phyloP scores from a whole-genome alignment of 345 rosid genomes.

The Atalantia buxifolia region DNA sequence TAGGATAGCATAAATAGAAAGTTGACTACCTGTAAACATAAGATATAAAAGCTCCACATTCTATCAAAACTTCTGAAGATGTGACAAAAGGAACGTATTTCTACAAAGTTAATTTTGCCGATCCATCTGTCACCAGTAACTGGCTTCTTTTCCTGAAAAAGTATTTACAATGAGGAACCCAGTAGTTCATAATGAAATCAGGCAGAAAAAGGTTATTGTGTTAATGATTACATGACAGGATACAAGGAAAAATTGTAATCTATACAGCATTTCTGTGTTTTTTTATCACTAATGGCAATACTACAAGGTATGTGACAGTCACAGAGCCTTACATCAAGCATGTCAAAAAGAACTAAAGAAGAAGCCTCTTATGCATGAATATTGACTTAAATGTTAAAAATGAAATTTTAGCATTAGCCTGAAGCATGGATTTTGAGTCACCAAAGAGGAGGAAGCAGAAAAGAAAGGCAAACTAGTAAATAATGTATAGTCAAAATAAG shows the following conservation, averaged over 20 bases:
- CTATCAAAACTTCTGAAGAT: slow-evolving; percentile 66
- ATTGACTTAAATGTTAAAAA: too few relatives aligned
- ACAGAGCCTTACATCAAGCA: too few relatives aligned
- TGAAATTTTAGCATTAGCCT: neutral
- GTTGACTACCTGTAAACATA: slow-evolving; percentile 48
- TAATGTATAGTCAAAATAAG: neutral
- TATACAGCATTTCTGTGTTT: neutral
- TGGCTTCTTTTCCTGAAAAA: slow-evolving; percentile 37
- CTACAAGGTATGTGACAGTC: too few relatives aligned
- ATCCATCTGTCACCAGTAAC: slow-evolving; percentile 34
- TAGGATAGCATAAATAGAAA: slow-evolving; percentile 1
- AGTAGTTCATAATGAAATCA: slow-evolving; percentile 11
- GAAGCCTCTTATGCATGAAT: too few relatives aligned
- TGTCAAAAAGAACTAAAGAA: too few relatives aligned
- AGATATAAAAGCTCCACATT: slow-evolving; percentile 63
- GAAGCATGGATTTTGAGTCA: neutral
- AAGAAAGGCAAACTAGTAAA: neutral
- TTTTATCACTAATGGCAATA: too few relatives aligned
- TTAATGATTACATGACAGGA: neutral
- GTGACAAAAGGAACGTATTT: slow-evolving; percentile 63
- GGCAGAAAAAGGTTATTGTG: neutral
- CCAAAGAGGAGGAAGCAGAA: neutral
- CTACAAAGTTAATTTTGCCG: slow-evolving; percentile 60
- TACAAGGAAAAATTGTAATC: neutral
- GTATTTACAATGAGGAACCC: neutral